Conservation (phyloP, 2,329 filamentous ascomycete species). For the Calycina herbarum region DNA sequence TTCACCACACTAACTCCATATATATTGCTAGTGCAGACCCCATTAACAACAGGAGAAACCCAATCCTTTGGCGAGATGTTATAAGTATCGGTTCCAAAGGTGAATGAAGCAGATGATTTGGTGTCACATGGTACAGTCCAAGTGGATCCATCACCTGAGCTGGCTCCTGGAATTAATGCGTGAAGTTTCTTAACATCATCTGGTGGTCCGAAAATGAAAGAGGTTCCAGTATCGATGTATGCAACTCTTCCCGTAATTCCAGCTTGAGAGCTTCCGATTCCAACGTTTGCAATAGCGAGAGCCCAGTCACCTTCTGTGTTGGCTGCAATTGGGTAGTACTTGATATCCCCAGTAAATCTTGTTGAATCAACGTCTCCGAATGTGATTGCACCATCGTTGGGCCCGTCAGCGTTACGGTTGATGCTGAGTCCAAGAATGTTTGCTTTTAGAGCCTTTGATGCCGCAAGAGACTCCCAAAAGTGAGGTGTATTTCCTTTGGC, state of each 20-base stretch:
- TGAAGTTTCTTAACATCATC: slow-evolving; percentile 69
- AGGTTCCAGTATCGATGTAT: slow-evolving; percentile 84
- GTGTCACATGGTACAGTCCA: slow-evolving; percentile 75
- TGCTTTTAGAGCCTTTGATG: slow-evolving; percentile 55
- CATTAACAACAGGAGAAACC: slow-evolving; percentile 45
- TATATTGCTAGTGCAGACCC: slow-evolving; percentile 69
- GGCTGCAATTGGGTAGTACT: slow-evolving; percentile 58
- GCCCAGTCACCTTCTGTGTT: slow-evolving; percentile 66
- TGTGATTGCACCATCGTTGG: slow-evolving; percentile 72
- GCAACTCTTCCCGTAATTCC: slow-evolving; percentile 50
- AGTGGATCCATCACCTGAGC: slow-evolving; percentile 56
- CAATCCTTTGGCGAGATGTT: slow-evolving; percentile 71
- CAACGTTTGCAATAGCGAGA: slow-evolving; percentile 65
- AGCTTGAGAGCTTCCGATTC: slow-evolving; percentile 61
- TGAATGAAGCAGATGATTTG: slow-evolving; percentile 58
- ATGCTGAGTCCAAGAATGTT: slow-evolving; percentile 74
- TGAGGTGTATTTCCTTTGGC: slow-evolving; percentile 57
- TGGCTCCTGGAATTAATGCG: slow-evolving; percentile 58
- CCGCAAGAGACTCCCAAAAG: slow-evolving; percentile 63
- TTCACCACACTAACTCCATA: slow-evolving; percentile 68
- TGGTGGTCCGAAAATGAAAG: slow-evolving; percentile 71
- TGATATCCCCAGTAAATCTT: slow-evolving; percentile 67
- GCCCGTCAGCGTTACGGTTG: slow-evolving; percentile 63
- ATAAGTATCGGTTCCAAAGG: slow-evolving; percentile 68
- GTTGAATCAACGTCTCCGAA: slow-evolving; percentile 70